A percentile compares a stretch with the other conserved stretches of the same genome.
phyloP scores from a whole-genome alignment of 164 flowering plant species.

The Vitis rupestris region DNA sequence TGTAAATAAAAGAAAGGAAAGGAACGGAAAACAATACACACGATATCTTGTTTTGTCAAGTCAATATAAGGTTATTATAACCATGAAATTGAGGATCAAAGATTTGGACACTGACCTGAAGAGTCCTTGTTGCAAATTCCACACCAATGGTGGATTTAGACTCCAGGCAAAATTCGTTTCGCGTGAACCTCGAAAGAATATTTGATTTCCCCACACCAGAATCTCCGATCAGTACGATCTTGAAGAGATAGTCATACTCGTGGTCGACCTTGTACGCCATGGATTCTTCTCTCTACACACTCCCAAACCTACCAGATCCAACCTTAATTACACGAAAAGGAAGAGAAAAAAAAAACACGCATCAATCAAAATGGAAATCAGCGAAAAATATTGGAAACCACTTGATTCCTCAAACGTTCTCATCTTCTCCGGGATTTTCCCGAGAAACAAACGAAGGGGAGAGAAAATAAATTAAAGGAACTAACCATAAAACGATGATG shows the following conservation, averaged over 20 bases:
- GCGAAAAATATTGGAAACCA: neutral
- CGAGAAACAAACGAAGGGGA: neutral
- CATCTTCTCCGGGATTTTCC: neutral
- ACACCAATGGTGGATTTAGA: slow-evolving; percentile 86
- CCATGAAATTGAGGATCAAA: too few species aligned
- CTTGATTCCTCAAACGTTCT: neutral
- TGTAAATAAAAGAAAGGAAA: too few species aligned
- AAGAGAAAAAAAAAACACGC: neutral
- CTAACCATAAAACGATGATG: slow-evolving; percentile 7
- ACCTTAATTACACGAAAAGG: neutral
- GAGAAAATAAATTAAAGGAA: slow-evolving; percentile 5
- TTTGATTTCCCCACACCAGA: slow-evolving; percentile 84
- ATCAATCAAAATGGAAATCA: neutral
- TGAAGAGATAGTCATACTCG: slow-evolving; percentile 80
- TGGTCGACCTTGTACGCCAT: slow-evolving; percentile 68
- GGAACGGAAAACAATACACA: neutral
- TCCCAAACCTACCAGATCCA: slow-evolving; percentile 11
- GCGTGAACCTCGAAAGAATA: slow-evolving; percentile 71
- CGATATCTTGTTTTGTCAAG: too few species aligned
- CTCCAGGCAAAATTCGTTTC: slow-evolving; percentile 69
- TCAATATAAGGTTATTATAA: too few species aligned
- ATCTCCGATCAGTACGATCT: slow-evolving; percentile 81
- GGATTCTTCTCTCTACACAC: neutral
- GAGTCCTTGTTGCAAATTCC: slow-evolving; percentile 78
- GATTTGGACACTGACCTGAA: slow-evolving; percentile 43